phyloP scores from a whole-genome alignment of 202 grass and related monocot genomes.

The Zoysia matrella region DNA sequence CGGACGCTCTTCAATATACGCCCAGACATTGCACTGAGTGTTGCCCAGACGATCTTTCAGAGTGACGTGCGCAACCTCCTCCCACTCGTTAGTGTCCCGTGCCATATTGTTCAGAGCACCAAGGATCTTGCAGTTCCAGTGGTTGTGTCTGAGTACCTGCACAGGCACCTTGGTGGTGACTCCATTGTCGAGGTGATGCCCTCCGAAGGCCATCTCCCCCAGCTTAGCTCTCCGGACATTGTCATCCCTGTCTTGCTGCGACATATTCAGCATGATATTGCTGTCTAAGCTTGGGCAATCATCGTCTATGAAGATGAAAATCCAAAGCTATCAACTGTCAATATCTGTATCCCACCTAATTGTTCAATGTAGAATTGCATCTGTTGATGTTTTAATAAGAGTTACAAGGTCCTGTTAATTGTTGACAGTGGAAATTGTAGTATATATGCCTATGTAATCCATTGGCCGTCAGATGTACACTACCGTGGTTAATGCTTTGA shows the following conservation, averaged over 20 bases:
- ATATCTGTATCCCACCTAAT: conserved; percentile 26
- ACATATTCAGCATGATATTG: conserved; percentile 85
- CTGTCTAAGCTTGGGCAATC: conserved; percentile 45
- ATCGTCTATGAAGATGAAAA: conserved; percentile 7
- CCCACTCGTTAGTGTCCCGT: conserved; percentile 59
- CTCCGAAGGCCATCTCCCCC: conserved; percentile 95
- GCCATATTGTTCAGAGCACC: conserved; percentile 96
- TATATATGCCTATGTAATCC: conserved; percentile 29
- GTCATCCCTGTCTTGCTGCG: conserved; percentile 85
- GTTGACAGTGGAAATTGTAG: conserved; percentile 35
- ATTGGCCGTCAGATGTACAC: conserved; percentile 17
- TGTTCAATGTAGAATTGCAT: conserved; percentile 38
- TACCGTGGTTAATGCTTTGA: conserved; percentile 39
- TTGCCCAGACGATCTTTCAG: conserved; percentile 88
- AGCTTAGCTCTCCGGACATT: conserved; percentile 93
- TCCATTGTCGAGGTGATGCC: conserved; percentile 96
- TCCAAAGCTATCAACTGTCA: conserved; percentile 30
- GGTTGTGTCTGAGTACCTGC: conserved; percentile 88
- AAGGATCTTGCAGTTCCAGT: conserved; percentile 94
- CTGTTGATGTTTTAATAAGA: conserved; percentile 44
- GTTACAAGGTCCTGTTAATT: conserved; percentile 29
- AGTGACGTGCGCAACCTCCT: conserved; percentile 84
- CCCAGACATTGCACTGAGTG: conserved; percentile 83
- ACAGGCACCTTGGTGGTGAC: conserved; percentile 67
- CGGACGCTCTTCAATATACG: conserved; percentile 62